phyloP scores from a whole-genome alignment of 306 rosid genomes.

The Casuarina cunninghamiana region DNA sequence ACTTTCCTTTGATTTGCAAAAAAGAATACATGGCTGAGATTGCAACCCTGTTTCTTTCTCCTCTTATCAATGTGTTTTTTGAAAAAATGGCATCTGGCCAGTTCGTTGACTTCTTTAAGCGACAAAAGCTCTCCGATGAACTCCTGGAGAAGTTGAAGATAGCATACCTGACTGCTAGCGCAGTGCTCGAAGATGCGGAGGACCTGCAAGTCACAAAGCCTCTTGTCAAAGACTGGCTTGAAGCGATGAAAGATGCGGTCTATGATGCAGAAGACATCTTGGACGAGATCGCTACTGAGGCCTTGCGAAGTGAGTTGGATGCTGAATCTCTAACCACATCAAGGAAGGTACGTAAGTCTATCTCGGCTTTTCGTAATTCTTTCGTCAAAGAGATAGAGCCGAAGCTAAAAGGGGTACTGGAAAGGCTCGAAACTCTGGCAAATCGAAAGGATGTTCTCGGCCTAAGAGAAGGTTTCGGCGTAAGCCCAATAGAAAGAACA shows the following conservation, averaged over 20 bases:
- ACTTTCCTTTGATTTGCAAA: background rate
- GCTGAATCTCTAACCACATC: background rate
- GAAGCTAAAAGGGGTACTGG: background rate
- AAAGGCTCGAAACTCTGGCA: background rate
- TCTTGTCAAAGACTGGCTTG: background rate
- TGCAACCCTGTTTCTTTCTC: background rate
- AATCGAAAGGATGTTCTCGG: background rate
- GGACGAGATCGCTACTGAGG: background rate
- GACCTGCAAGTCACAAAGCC: background rate
- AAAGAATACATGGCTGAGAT: background rate
- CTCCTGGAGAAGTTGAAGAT: background rate
- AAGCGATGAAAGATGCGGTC: background rate
- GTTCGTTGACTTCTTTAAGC: background rate
- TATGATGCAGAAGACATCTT: slow-evolving; percentile 5
- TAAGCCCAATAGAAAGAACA: no score
- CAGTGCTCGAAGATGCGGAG: slow-evolving; percentile 6
- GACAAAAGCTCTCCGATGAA: background rate
- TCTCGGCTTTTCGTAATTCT: no score
- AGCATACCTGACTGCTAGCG: background rate
- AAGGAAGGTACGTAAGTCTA: no score
- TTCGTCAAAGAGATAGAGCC: no score
- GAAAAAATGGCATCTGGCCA: background rate
- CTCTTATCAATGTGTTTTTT: background rate
- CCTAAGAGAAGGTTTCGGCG: background rate
- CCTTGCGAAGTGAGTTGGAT: background rate